Evolutionary conservation across 2,329 filamentous ascomycete species (phyloP).

Genomic region (Corniculantispora saksenae): DNA sequence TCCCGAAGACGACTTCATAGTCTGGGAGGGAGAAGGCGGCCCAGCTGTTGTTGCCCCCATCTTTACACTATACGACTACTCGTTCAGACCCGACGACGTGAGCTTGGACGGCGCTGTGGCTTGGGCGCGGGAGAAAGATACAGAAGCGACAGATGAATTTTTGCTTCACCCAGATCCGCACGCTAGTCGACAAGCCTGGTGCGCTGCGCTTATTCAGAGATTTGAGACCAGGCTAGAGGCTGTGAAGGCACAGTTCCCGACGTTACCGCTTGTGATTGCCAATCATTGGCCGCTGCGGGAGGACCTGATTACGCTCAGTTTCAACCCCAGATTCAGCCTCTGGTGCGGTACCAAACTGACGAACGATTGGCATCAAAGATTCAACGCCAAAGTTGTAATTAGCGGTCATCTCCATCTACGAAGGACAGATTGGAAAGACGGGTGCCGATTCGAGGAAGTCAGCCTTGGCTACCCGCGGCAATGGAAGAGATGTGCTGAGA

Average conservation of each 20-base stretch:
- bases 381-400: conserved; percentile 37
- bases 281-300: conserved; percentile 42
- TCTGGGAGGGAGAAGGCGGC: conserved; percentile 53
- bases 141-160: conserved; percentile 39
- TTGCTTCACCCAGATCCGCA: conserved; percentile 39
- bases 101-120: conserved; percentile 42
- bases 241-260: conserved; percentile 21
- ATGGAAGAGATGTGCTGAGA: conserved; percentile 34
- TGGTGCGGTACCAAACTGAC: conserved; percentile 41
- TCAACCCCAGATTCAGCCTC: conserved; percentile 38
- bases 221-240: conserved; percentile 32
- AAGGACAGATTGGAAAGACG: conserved; percentile 41
- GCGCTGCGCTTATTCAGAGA: conserved; percentile 29
- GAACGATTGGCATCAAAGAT: conserved; percentile 37
- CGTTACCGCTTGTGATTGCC: conserved; percentile 33
- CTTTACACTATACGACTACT: conserved; percentile 63
- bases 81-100: conserved; percentile 53
- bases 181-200: conserved; percentile 37
- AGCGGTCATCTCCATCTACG: conserved; percentile 39
- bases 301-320: conserved; percentile 36
- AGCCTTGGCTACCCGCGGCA: conserved; percentile 40
- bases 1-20: conserved; percentile 55
- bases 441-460: conserved; percentile 40
- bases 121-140: conserved; percentile 39
- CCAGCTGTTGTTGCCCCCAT: conserved; percentile 54